phyloP scores from a whole-genome alignment of 805 yeast genomes.

The Monosporozyma solicola region DNA sequence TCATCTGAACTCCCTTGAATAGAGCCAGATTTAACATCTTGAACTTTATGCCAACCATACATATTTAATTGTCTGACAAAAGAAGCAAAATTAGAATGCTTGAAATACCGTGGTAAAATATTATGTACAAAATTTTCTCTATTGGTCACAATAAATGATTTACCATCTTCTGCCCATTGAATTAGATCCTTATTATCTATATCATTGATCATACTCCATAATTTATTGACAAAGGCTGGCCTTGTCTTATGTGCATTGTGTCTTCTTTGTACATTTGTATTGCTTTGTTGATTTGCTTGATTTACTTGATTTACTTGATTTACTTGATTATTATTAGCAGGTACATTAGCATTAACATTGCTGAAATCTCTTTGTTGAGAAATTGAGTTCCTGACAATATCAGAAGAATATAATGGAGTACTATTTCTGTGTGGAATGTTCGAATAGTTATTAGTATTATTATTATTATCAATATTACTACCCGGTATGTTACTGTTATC shows the following conservation, averaged over 20 bases:
- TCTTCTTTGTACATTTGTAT: conserved; percentile 5
- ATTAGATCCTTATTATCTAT: conserved; percentile 58
- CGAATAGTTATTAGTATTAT: neutral
- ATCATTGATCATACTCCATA: conserved; percentile 95
- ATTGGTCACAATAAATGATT: conserved; percentile 73
- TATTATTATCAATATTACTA: neutral
- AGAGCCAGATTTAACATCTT: conserved; percentile 77
- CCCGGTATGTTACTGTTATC: neutral
- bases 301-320: neutral
- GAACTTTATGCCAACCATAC: conserved; percentile 99
- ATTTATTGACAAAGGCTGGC: conserved; percentile 87
- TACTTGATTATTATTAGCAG: neutral
- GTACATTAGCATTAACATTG: neutral
- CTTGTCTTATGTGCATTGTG: conserved; percentile 38
- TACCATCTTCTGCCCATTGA: conserved; percentile 80
- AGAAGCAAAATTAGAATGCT: conserved; percentile 90
- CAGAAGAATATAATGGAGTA: conserved; percentile 3
- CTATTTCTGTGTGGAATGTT: neutral
- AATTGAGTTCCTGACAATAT: conserved; percentile 2
- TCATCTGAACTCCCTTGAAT: conserved; percentile 57
- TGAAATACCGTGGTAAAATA: conserved; percentile 85
- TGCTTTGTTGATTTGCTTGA: neutral
- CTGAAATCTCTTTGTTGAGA: neutral
- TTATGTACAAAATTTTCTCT: conserved; percentile 74
- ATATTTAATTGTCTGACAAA: conserved; percentile 94